Conservation (phyloP, 495 filamentous ascomycete genomes). For the Daldinia vernicosa region DNA sequence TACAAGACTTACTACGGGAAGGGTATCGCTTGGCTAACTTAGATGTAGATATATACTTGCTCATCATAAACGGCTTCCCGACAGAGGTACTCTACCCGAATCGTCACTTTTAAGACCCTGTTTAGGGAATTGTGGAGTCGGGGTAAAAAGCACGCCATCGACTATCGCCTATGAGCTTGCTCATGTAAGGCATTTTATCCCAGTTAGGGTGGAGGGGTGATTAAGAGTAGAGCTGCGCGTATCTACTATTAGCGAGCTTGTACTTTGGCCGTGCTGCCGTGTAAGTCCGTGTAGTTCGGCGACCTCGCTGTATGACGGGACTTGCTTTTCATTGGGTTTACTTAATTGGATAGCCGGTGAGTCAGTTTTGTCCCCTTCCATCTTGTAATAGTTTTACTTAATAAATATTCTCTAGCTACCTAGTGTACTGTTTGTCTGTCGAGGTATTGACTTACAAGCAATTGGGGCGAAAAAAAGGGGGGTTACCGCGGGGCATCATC, state of each 20-base stretch:
- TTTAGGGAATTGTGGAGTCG: conserved; percentile 33
- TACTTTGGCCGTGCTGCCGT: background rate
- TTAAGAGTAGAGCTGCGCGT: conserved; percentile 2
- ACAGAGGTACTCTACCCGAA: conserved; percentile 23
- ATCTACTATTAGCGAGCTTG: conserved; percentile 8
- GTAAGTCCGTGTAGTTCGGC: background rate
- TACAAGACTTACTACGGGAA: conserved; percentile 22
- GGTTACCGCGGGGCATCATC: background rate
- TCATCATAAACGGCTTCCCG: conserved; percentile 11
- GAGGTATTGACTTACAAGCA: background rate
- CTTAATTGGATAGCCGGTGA: background rate
- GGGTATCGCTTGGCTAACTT: conserved; percentile 13
- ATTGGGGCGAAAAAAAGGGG: background rate
- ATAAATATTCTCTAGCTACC: background rate
- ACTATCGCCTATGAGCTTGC: conserved; percentile 23
- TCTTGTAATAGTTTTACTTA: background rate
- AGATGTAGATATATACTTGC: conserved; percentile 13
- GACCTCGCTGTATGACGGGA: background rate
- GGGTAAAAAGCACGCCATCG: conserved; percentile 38
- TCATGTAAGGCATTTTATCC: background rate
- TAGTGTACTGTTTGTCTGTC: background rate
- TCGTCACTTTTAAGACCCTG: conserved; percentile 10
- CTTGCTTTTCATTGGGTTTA: background rate
- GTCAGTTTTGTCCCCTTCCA: background rate
- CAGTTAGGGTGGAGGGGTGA: background rate